Conservation (phyloP, 495 filamentous ascomycete genomes). For the Aspergillus nanangensis region DNA sequence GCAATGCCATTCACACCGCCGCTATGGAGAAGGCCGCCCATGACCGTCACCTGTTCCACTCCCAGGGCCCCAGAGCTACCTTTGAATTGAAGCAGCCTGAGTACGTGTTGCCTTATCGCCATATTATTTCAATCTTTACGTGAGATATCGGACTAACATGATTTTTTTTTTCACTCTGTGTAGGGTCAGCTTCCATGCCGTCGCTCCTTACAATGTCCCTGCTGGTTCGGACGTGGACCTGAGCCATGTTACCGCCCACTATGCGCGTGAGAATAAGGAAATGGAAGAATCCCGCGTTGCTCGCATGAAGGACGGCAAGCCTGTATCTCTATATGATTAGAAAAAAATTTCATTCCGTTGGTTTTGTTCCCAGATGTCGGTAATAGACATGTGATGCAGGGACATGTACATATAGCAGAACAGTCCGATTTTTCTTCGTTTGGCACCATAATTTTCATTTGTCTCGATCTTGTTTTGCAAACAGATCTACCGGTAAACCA, state of each 20-base stretch:
- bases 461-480: too few relatives aligned
- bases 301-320: constrained; percentile 42
- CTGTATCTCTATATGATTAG: constrained; percentile 39
- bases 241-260: constrained; percentile 57
- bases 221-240: constrained; percentile 59
- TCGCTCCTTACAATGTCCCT: constrained; percentile 58
- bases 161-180: constrained; percentile 7
- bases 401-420: constrained; percentile 39
- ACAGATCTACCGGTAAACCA: too few relatives aligned
- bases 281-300: constrained; percentile 44
- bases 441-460: too few relatives aligned
- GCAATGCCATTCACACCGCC: constrained; percentile 58
- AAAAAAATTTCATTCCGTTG: constrained; percentile 14
- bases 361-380: constrained; percentile 17
- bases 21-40: constrained; percentile 66
- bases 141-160: too few relatives aligned
- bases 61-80: constrained; percentile 38
- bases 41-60: constrained; percentile 63
- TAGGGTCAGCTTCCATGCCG: constrained; percentile 54
- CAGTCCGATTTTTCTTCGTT: constrained; percentile 6
- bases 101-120: constrained; percentile 42
- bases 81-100: constrained; percentile 62
- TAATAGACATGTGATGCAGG: constrained; percentile 22
- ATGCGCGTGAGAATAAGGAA: constrained; percentile 52
- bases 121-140: too few relatives aligned